Conservation (phyloP, 257 asterid species). For the Solanum rostratum region DNA sequence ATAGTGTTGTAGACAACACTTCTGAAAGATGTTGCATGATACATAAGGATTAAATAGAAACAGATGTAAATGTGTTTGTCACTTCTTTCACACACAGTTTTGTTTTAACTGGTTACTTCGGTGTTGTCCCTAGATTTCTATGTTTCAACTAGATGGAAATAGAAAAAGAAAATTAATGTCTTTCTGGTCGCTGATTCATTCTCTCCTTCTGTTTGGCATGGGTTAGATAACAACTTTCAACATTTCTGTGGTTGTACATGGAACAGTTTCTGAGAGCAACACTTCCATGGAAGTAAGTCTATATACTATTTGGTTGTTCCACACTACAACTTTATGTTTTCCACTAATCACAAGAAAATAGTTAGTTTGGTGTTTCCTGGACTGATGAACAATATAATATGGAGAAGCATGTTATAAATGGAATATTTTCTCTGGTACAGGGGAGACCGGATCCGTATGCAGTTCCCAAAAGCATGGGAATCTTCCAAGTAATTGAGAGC, state of each 20-base stretch:
- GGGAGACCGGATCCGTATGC: conserved; percentile 56
- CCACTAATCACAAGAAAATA: background rate
- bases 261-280: conserved; percentile 64
- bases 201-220: background rate
- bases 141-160: background rate
- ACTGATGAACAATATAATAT: background rate
- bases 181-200: background rate
- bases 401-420: conserved; percentile 1
- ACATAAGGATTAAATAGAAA: background rate
- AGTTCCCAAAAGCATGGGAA: conserved; percentile 69
- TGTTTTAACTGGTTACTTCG: background rate
- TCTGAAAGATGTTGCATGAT: background rate
- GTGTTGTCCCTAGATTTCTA: background rate
- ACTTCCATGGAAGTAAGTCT: conserved; percentile 42
- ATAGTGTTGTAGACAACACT: background rate
- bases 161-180: background rate
- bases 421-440: conserved; percentile 27
- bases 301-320: background rate
- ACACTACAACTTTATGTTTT: background rate
- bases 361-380: background rate
- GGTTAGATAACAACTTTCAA: conserved; percentile 57
- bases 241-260: conserved; percentile 80
- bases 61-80: background rate
- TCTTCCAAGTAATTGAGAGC: conserved; percentile 63
- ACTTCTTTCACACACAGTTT: background rate